Conservation (phyloP, 148 eudicot species). For the Heliosperma pusillum region DNA sequence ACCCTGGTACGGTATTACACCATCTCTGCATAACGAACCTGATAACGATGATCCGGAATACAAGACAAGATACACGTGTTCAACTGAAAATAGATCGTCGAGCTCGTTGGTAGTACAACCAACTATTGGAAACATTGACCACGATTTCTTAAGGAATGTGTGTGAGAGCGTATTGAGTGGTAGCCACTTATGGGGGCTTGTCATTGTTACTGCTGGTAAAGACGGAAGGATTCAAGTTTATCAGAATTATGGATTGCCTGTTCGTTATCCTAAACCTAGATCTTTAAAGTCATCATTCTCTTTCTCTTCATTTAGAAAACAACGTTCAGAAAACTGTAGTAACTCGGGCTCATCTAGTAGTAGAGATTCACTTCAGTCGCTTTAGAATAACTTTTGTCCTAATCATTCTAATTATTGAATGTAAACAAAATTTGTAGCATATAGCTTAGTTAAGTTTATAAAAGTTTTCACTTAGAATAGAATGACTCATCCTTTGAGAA, state of each 20-base stretch:
- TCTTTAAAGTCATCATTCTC: slow-evolving; percentile 26
- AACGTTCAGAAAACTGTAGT: slow-evolving; percentile 7
- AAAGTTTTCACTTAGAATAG: background rate
- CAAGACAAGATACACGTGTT: slow-evolving; percentile 23
- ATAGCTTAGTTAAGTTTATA: background rate
- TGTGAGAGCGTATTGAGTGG: slow-evolving; percentile 41
- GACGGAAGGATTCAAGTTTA: slow-evolving; percentile 65
- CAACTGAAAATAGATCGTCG: slow-evolving; percentile 30
- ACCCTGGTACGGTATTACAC: slow-evolving; percentile 66
- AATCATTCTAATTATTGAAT: background rate
- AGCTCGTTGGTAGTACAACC: slow-evolving; percentile 28
- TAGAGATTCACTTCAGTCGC: slow-evolving; percentile 14
- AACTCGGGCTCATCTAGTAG: slow-evolving; percentile 21
- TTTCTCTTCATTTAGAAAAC: slow-evolving; percentile 13
- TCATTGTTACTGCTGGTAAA: slow-evolving; percentile 67
- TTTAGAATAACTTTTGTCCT: background rate
- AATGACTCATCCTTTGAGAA: background rate
- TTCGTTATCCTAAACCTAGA: slow-evolving; percentile 20
- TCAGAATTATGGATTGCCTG: slow-evolving; percentile 68
- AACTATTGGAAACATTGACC: slow-evolving; percentile 33
- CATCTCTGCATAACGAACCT: slow-evolving; percentile 11
- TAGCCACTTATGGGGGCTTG: slow-evolving; percentile 65
- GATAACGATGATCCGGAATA: slow-evolving; percentile 4
- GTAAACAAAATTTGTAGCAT: background rate
- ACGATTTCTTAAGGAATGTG: slow-evolving; percentile 42